These are phyloP conservation scores for Chrysanthemum makinoi DNA, from an alignment of 129 eudicot genomes.

Conservation along the genomic window DNA sequence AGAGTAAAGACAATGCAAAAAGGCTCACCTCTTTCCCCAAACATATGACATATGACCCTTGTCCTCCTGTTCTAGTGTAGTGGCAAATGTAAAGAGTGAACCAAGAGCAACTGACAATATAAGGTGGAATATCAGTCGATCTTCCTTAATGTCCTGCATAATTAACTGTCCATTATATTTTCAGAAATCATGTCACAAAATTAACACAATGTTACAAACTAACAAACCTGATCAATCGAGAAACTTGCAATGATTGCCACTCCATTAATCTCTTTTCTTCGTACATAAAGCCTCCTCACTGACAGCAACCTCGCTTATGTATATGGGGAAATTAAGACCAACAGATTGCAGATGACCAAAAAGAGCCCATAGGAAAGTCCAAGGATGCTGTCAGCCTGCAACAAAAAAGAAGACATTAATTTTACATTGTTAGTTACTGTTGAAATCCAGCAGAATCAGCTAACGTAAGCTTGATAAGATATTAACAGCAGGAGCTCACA, in stretches of 20 bases:
- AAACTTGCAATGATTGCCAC: slow-evolving; percentile 85
- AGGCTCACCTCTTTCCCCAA: too few species aligned
- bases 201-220: slow-evolving; percentile 1
- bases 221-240: slow-evolving; percentile 77
- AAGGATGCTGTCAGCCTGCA: slow-evolving; percentile 78
- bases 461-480: too few species aligned
- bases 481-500: too few species aligned
- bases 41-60: too few species aligned
- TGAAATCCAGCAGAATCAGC: too few species aligned
- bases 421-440: too few species aligned
- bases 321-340: slow-evolving; percentile 81
- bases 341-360: slow-evolving; percentile 88
- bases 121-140: too few species aligned
- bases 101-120: too few species aligned
- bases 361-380: slow-evolving; percentile 93
- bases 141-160: not conserved
- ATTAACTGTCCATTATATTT: not conserved
- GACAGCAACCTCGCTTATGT: slow-evolving; percentile 89
- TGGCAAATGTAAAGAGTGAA: too few species aligned
- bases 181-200: not conserved
- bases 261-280: slow-evolving; percentile 77
- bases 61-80: too few species aligned
- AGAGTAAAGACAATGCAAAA: too few species aligned
- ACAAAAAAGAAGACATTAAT: not conserved
- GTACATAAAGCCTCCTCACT: slow-evolving; percentile 70